phyloP scores from a whole-genome alignment of 257 asterid genomes.

The Schizonepeta tenuifolia region DNA sequence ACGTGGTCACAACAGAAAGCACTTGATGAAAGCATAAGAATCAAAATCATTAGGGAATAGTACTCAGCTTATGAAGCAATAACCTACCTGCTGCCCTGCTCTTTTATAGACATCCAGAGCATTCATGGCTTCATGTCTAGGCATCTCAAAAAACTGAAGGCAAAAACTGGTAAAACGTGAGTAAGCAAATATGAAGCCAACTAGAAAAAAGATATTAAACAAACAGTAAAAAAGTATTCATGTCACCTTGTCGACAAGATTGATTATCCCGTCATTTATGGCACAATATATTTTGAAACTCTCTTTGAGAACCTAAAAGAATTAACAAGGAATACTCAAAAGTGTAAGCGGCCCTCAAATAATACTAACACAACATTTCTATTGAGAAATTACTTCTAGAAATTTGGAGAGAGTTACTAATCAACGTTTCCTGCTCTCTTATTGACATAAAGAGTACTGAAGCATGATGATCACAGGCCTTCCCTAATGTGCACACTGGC shows the following conservation, averaged over 20 bases:
- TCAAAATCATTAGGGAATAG: background rate
- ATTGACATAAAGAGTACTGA: too few species aligned
- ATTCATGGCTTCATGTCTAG: slow-evolving; percentile 94
- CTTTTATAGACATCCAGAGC: slow-evolving; percentile 94
- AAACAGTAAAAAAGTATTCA: slow-evolving; percentile 14
- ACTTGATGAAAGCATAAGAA: background rate
- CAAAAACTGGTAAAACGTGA: slow-evolving; percentile 24
- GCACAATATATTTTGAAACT: slow-evolving; percentile 96
- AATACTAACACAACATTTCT: slow-evolving; percentile 12
- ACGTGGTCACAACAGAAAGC: slow-evolving; percentile 23
- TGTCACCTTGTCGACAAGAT: slow-evolving; percentile 96
- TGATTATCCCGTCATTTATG: slow-evolving; percentile 94
- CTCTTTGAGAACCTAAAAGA: slow-evolving; percentile 91
- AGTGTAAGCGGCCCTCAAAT: slow-evolving; percentile 24
- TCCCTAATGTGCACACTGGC: too few species aligned
- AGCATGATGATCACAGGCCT: too few species aligned
- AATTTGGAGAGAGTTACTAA: background rate
- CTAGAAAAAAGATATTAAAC: too few species aligned
- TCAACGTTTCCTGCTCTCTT: background rate
- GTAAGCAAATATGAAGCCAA: slow-evolving; percentile 18
- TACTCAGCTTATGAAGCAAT: background rate
- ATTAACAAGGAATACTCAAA: slow-evolving; percentile 28
- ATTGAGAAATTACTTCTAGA: background rate
- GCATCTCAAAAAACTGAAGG: slow-evolving; percentile 98
- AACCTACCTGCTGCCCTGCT: slow-evolving; percentile 95